Evolutionary conservation across 208 protist species (phyloP).

Genomic region (Leishmania guyanensis): DNA sequence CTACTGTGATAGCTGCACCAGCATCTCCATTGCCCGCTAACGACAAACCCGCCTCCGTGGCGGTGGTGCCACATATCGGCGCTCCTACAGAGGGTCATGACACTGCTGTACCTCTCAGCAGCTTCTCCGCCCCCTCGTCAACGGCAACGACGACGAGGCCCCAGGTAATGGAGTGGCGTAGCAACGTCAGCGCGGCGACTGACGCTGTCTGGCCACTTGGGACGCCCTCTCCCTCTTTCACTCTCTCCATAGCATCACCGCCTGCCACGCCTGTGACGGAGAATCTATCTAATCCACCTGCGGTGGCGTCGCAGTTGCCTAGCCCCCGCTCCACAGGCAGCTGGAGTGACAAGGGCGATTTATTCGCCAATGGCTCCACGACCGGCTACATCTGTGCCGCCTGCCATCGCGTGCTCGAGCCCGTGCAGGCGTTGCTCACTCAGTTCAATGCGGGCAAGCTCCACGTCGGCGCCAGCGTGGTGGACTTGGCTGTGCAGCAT

Average conservation of each 20-base stretch:
- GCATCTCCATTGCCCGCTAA: background rate
- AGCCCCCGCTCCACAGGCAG: background rate
- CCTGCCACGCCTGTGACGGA: background rate
- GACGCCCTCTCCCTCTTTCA: background rate
- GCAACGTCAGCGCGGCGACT: slow-evolving; percentile 13
- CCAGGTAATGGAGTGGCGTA: slow-evolving; percentile 10
- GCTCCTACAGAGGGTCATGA: background rate
- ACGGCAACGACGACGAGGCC: background rate
- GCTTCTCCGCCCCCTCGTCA: background rate
- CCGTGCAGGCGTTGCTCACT: slow-evolving; percentile 2
- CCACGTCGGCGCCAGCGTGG: slow-evolving; percentile 26
- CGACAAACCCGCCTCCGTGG: background rate
- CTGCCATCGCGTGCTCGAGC: slow-evolving; percentile 17
- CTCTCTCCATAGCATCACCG: background rate
- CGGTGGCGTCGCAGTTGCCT: background rate
- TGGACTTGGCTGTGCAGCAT: slow-evolving; percentile 50
- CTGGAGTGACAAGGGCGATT: slow-evolving; percentile 10
- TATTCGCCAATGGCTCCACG: background rate
- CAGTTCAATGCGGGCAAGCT: slow-evolving; percentile 2
- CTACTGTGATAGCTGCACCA: background rate
- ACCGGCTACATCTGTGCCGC: slow-evolving; percentile 17
- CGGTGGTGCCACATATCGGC: background rate
- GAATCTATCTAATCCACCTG: background rate
- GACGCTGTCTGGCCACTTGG: background rate
- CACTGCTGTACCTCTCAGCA: background rate